Conservation (phyloP, 176 grass and related monocot species). For the Tuctoria greenei region DNA sequence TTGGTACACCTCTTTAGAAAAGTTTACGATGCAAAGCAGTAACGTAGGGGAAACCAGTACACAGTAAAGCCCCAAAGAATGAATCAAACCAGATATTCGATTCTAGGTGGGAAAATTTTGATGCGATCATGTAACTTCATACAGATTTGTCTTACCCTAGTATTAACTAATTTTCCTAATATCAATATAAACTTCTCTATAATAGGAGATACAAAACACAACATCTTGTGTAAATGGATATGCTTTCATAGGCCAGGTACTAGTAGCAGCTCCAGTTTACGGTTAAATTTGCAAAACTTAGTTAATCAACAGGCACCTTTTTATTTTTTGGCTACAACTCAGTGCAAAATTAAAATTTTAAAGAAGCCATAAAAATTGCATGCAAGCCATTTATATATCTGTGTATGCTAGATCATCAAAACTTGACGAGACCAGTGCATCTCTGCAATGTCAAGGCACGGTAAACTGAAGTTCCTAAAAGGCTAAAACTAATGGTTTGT, state of each 20-base stretch:
- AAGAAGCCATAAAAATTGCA: too few relatives aligned
- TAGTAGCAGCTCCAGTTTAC: not conserved
- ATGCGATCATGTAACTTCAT: not conserved
- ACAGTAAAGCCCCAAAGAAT: not conserved
- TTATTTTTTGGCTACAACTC: too few relatives aligned
- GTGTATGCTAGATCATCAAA: too few relatives aligned
- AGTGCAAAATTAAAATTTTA: too few relatives aligned
- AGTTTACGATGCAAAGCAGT: not conserved
- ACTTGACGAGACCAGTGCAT: not conserved
- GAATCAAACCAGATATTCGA: not conserved
- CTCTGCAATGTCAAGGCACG: not conserved
- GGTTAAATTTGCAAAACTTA: not conserved
- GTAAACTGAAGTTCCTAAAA: constrained; percentile 6
- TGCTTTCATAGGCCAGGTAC: not conserved
- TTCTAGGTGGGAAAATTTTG: not conserved
- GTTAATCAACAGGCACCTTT: too few relatives aligned
- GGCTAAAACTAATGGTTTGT: not conserved
- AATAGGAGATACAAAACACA: not conserved
- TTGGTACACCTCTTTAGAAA: not conserved
- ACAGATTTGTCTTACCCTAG: not conserved
- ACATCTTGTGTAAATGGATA: not conserved
- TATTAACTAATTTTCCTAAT: not conserved
- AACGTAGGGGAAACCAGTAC: not conserved
- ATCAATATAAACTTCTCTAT: not conserved
- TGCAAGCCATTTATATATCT: too few relatives aligned